These are phyloP conservation scores for Fragilariopsis cylindrus DNA, from an alignment of 108 stramenopile genomes.

Conservation along the genomic window DNA sequence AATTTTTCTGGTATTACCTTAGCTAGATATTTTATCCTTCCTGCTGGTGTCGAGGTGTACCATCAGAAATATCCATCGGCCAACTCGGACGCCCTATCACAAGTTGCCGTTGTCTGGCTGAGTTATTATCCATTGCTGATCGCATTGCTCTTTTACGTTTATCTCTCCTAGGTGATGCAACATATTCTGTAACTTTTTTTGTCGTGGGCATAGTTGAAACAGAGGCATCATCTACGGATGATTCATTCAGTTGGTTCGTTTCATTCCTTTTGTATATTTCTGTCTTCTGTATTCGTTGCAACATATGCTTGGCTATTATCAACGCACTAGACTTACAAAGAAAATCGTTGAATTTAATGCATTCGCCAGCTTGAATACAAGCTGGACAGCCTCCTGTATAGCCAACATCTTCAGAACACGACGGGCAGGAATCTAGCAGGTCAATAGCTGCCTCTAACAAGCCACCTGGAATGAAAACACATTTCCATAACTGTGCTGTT, in stretches of 20 bases:
- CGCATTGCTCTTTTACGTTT: slow-evolving; percentile 42
- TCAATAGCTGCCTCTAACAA: slow-evolving; percentile 68
- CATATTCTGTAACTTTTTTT: background rate
- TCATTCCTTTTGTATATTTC: slow-evolving; percentile 38
- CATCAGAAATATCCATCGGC: slow-evolving; percentile 43
- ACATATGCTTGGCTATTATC: slow-evolving; percentile 54
- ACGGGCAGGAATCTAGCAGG: slow-evolving; percentile 66
- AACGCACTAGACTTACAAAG: slow-evolving; percentile 48
- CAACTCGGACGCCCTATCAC: slow-evolving; percentile 63
- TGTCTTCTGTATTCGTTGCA: slow-evolving; percentile 53
- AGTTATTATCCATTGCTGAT: slow-evolving; percentile 45
- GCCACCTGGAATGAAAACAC: slow-evolving; percentile 44
- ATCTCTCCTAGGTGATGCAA: slow-evolving; percentile 26
- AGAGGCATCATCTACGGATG: background rate
- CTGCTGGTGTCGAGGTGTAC: slow-evolving; percentile 10
- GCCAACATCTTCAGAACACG: slow-evolving; percentile 46
- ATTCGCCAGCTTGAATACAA: slow-evolving; percentile 70
- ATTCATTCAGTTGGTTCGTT: background rate
- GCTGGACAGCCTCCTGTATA: slow-evolving; percentile 87
- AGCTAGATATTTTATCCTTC: background rate
- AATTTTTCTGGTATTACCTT: background rate
- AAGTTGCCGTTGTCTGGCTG: slow-evolving; percentile 43
- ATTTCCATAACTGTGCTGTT: slow-evolving; percentile 60
- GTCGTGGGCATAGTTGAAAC: background rate
- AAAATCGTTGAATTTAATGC: slow-evolving; percentile 75